Evolutionary conservation across 352 stramenopile species (phyloP).

Genomic region (Pythium folliculosum): DNA sequence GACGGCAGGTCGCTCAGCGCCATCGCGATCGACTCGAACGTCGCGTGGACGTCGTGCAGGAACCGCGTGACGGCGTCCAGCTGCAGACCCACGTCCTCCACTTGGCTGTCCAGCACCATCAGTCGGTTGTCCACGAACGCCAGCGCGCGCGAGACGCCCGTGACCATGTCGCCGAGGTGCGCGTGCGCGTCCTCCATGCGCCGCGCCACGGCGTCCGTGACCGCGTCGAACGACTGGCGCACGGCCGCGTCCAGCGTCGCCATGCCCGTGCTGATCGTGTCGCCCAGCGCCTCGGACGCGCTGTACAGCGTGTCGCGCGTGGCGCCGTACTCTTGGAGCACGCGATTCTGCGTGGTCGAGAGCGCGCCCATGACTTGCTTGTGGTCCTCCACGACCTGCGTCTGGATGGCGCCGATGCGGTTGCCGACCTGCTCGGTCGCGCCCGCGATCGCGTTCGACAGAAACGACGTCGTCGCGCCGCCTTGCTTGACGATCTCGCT

Average conservation of each 20-base stretch:
- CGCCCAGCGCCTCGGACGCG: background rate
- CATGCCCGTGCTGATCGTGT: constrained; percentile 2
- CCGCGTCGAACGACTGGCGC: constrained; percentile 1
- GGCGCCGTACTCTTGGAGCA: background rate
- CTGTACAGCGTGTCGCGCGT: background rate
- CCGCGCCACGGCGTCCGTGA: constrained; percentile 1
- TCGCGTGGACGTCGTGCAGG: constrained; percentile 3
- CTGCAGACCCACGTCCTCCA: background rate
- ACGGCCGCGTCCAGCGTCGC: background rate
- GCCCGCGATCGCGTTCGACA: background rate
- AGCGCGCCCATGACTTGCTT: constrained; percentile 3
- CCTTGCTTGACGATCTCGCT: constrained; percentile 1
- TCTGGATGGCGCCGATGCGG: background rate
- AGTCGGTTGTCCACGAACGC: constrained; percentile 1
- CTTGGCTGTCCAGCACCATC: background rate
- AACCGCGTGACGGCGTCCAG: background rate
- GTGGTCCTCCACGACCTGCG: background rate
- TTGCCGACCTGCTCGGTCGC: constrained; percentile 5
- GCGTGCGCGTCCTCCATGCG: constrained; percentile 2
- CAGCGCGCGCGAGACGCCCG: background rate
- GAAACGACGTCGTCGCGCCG: constrained; percentile 1
- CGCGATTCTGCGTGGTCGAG: background rate
- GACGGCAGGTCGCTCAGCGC: background rate
- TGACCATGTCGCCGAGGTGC: constrained; percentile 2
- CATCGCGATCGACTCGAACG: constrained; percentile 3